Base-by-base conservation (phyloP, 1,284 basidiomycete genomes). In the Neotropicomus parvogracilis region DNA sequence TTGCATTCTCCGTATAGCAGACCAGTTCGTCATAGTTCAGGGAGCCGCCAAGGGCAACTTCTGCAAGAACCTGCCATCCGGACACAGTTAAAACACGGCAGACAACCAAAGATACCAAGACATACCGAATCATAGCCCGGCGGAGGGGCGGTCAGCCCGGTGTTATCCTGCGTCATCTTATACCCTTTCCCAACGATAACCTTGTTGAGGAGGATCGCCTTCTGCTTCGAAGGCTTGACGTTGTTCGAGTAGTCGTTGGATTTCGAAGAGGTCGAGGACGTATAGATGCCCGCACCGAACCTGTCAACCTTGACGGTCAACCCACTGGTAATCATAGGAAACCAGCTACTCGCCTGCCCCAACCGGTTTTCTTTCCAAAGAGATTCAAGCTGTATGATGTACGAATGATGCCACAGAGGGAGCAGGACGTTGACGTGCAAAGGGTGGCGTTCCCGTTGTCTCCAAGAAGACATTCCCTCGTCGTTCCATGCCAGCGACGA, bases 171-270 rank as follows among this genome's bases (percentile, higher is more conserved):
- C n/a, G 72, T 70, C 65, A 81, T 67, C 61, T 82, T 83, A 54
- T 72, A 79, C 4, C 82, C 82, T 55, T 77, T 79, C 20, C 83
- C 83, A n/a, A 83, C 81, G 12, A 83, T 69, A 12, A 84, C 81
- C 58, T 82, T 83, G 65, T 83, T 84, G 44, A 85, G 65, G 11
- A 85, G 70, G 28, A 85, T 80, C 0, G 78, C 79, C 56, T 83
- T 84, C 46, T 76, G 64, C 11, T 63, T 58, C 0, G 80, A 82
- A 36, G 70, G 67, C 52, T 69, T 73, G 40, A 71, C 69, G 51
- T 83, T 84, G 36, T 66, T 69, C 14, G 80, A 79, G 57, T 84
- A 85, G 59, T 83, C 81, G 47, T 84, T 79, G 17, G 82, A 80
- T 75, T 85, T 81, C 13, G 83, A 81, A 36, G 72, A 73, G 11